Base-by-base conservation (phyloP, 345 rosid species). In the Populus alba region DNA sequence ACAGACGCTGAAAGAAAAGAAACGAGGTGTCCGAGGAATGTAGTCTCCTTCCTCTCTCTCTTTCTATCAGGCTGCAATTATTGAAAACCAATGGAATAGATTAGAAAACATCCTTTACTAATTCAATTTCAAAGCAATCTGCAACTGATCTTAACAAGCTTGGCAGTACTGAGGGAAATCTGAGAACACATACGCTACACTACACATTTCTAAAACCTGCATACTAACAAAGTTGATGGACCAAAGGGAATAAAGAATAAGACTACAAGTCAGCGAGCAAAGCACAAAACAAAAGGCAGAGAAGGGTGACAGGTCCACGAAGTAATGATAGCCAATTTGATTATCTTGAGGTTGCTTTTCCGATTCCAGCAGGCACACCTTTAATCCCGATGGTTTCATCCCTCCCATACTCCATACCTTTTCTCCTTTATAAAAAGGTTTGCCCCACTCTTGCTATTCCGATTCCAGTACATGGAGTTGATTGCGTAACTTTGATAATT, bases 281-380 rank as follows among this genome's bases (percentile, higher is more conserved):
- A 43, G 78, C 31, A 25, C 22, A 25, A 67, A 62, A 39, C 77
- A 25, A 78, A 83, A 81, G 29, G 66, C 23, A 51, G n/a, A 78
- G 51, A 5, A 4, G 65, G 68, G 66, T 71, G 82, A 55, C 27
- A 73, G 79, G 76, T 16, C 72, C 20, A 27, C 43, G 35, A 39
- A 45, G 84, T 61, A 83, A 86, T 86, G 49, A 86, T 86, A 63
- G 39, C 67, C 71, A 77, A 25, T 75, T 81, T 83, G 82, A 83
- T 81, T 45, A 75, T 63, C 76, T 33, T 33, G 37, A 33, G 37
- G 6, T 33, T 33, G 37, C 37, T 33, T 80, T 82, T 72, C 66
- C 17, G 61, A 38, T 38, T 38, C 38, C 70, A 59, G 73, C 77
- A 70, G 74, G 73, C 12, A 77, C 79, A 74, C 77, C 74, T 66